Base-by-base conservation (phyloP, 495 filamentous ascomycete species). In the Articulospora tetracladia region DNA sequence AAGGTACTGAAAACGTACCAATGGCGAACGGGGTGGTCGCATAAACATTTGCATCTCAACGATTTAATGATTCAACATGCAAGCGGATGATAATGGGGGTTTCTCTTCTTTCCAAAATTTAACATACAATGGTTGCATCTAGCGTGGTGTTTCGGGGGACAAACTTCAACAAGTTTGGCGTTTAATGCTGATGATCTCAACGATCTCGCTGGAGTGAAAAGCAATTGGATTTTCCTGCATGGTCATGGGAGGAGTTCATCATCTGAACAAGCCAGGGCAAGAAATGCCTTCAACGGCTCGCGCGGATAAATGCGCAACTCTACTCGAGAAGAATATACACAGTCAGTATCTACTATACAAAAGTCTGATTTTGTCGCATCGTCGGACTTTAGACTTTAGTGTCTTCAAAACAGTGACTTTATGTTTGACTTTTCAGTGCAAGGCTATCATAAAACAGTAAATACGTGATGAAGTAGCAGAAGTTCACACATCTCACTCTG, bases 91-190 rank as follows among this genome's bases (percentile, higher is more conserved):
- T 53, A 23, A 48, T 27, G 28, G 0, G 36, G 22, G 50, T 17
- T n/a, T 44, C 39, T 44, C 39, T 44, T 44, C 39, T 44, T 44
- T 44, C 39, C 39, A 44, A 12, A 44, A 7, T 44, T 44, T 44
- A 44, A 44, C 39, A 44, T 44, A 44, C 39, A 44, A 8, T 44
- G 39, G 36, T 58, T 69, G 59, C 61, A 65, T 68, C 28, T 61
- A 66, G 62, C 62, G 57, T 56, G 63, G 63, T 66, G 63, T 68
- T 63, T 49, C 17, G 39, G 39, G 46, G 61, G 59, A 53, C 32
- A 68, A 72, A 74, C 68, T 75, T 75, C 73, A 75, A 76, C 73
- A 76, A 68, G 73, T 74, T 69, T 70, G 73, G 71, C 68, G 64
- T 70, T 69, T 47, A 56, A 44, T 58, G 62, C 26, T 27, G 46